A percentile compares a stretch with the other conserved stretches of the same genome.
These are phyloP conservation scores for Stachybotrys chartarum DNA, from an alignment of 2,329 filamentous ascomycete species.

Conservation along the genomic window DNA sequence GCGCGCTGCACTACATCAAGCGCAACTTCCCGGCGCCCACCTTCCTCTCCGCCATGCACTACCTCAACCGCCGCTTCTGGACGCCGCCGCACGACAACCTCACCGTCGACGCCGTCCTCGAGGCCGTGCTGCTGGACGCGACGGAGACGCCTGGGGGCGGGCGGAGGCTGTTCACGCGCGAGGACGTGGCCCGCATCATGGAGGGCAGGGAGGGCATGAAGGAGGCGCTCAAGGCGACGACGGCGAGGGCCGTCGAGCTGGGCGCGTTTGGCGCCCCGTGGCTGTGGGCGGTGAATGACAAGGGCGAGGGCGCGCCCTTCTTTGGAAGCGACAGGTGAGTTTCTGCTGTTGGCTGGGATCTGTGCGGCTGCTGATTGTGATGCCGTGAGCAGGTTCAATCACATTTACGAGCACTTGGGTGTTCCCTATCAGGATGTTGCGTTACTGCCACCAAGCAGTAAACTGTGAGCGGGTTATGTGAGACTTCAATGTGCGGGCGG, in stretches of 20 bases:
- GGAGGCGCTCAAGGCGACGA: slow-evolving; percentile 44
- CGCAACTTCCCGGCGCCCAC: slow-evolving; percentile 37
- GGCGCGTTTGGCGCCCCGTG: slow-evolving; percentile 75
- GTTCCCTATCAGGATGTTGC: slow-evolving; percentile 51
- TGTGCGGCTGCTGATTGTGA: neutral
- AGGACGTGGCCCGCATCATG: slow-evolving; percentile 50
- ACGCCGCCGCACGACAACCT: slow-evolving; percentile 50
- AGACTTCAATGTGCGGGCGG: too few species aligned
- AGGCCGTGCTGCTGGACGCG: slow-evolving; percentile 24
- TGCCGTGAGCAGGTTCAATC: slow-evolving; percentile 46
- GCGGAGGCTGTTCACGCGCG: slow-evolving; percentile 35
- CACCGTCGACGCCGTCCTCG: slow-evolving; percentile 48
- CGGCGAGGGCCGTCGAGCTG: slow-evolving; percentile 51
- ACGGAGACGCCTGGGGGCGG: slow-evolving; percentile 16
- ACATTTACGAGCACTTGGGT: slow-evolving; percentile 59
- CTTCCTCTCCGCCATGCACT: slow-evolving; percentile 46
- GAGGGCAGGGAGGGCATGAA: slow-evolving; percentile 40
- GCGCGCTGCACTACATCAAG: slow-evolving; percentile 62
- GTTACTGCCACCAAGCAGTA: slow-evolving; percentile 5
- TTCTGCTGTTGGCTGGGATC: neutral
- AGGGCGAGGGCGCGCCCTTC: slow-evolving; percentile 58
- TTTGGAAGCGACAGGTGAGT: slow-evolving; percentile 65
- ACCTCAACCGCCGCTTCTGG: slow-evolving; percentile 58
- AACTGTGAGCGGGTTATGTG: neutral
- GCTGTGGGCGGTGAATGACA: slow-evolving; percentile 57